Conservation (phyloP, 345 rosid genomes). For the Theobroma cacao region DNA sequence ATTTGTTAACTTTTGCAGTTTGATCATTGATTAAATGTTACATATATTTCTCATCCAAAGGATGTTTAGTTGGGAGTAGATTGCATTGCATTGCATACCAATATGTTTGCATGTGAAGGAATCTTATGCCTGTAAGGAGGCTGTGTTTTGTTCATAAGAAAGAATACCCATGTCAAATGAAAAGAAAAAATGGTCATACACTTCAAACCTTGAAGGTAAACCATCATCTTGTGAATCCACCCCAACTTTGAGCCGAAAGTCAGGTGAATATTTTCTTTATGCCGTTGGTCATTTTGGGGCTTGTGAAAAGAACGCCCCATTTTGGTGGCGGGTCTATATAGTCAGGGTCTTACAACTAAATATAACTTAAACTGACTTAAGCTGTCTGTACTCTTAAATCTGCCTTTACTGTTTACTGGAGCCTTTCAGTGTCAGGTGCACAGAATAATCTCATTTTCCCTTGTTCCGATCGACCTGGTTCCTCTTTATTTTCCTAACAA, state of each 20-base stretch:
- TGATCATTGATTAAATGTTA: conserved; percentile 1
- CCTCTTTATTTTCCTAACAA: neutral
- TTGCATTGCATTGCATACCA: conserved; percentile 2
- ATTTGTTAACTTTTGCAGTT: neutral
- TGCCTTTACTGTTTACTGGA: conserved; percentile 3
- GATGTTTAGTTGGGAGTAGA: neutral
- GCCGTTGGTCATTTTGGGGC: neutral
- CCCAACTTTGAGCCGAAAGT: neutral
- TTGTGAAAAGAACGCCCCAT: neutral
- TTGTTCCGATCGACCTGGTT: neutral
- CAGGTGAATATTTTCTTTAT: neutral
- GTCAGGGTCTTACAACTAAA: neutral
- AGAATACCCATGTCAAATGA: conserved; percentile 5
- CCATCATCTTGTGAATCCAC: conserved; percentile 12
- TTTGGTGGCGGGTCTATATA: neutral
- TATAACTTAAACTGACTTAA: neutral
- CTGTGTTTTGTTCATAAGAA: conserved; percentile 13
- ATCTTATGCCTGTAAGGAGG: conserved; percentile 4
- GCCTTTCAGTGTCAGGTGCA: conserved; percentile 14
- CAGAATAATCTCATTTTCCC: conserved; percentile 6
- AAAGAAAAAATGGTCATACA: neutral
- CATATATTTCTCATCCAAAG: neutral
- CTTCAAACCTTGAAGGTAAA: conserved; percentile 10
- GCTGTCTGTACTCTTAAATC: conserved; percentile 7
- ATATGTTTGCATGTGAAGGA: conserved; percentile 5